phyloP scores from a whole-genome alignment of 192 early-diverging fungal species.

The Haplosporangium gracile region DNA sequence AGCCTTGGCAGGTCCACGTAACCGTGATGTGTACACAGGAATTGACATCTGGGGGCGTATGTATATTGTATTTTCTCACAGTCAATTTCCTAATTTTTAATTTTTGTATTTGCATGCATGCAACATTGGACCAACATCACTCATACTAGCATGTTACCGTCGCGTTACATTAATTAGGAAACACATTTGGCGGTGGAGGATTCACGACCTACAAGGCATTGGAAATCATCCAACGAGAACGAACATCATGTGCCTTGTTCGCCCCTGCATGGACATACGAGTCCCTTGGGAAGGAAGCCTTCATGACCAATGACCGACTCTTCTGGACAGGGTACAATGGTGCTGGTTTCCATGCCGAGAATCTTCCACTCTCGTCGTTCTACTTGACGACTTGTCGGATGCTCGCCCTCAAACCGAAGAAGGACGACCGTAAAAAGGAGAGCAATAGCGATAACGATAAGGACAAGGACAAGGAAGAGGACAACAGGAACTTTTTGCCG shows the following conservation, averaged over 20 bases:
- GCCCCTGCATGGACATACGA: conserved; percentile 78
- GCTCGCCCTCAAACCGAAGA: background rate
- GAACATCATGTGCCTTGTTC: conserved; percentile 70
- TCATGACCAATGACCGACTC: conserved; percentile 61
- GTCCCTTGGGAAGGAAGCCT: conserved; percentile 58
- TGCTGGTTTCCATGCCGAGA: conserved; percentile 24
- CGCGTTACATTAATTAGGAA: conserved; percentile 3
- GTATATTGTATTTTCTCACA: background rate
- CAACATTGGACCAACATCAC: background rate
- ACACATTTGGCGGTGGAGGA: conserved; percentile 37
- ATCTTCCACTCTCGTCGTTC: conserved; percentile 22
- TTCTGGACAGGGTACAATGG: conserved; percentile 66
- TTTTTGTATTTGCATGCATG: background rate
- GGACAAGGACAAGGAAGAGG: conserved; percentile 7
- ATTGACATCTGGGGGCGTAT: conserved; percentile 78
- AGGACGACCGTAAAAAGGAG: background rate
- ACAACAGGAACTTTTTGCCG: conserved; percentile 35
- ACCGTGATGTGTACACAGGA: conserved; percentile 68
- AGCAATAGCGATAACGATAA: background rate
- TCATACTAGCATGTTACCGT: background rate
- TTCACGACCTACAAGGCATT: conserved; percentile 59
- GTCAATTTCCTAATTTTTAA: no score
- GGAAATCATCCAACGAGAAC: conserved; percentile 57
- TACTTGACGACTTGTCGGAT: background rate
- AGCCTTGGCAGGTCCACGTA: conserved; percentile 46